phyloP scores from a whole-genome alignment of 371 early-diverging fungal genomes.

The Mortierella sp. region DNA sequence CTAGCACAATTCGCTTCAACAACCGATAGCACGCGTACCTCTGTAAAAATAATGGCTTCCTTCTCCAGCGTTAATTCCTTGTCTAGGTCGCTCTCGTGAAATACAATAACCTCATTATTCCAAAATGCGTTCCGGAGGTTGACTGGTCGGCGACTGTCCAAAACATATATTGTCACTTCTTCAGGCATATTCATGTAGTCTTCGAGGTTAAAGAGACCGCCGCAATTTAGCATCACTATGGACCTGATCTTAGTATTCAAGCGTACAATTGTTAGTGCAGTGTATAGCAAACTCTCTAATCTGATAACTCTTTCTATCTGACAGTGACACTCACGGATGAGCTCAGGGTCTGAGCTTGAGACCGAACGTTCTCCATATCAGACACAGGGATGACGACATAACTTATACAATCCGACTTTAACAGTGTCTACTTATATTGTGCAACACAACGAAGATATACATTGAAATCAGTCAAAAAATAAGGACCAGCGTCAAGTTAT shows the following conservation, averaged over 20 bases:
- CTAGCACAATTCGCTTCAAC: no score
- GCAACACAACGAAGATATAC: not conserved
- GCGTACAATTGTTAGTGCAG: constrained; percentile 42
- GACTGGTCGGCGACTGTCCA: constrained; percentile 92
- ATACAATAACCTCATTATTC: constrained; percentile 73
- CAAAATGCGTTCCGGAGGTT: constrained; percentile 82
- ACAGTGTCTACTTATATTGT: constrained; percentile 25
- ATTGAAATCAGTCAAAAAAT: not conserved
- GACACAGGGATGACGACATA: constrained; percentile 53
- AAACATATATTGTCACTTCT: constrained; percentile 77
- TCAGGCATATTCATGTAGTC: constrained; percentile 71
- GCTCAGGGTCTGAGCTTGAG: constrained; percentile 32
- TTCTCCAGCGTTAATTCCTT: constrained; percentile 67
- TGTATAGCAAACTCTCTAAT: constrained; percentile 21
- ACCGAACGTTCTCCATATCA: constrained; percentile 37
- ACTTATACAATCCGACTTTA: constrained; percentile 48
- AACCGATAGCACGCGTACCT: constrained; percentile 57
- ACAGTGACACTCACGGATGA: constrained; percentile 25
- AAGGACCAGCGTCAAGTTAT: no score
- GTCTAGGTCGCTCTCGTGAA: constrained; percentile 87
- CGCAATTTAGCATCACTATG: constrained; percentile 90
- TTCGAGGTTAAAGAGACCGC: constrained; percentile 80
- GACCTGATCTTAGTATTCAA: constrained; percentile 70
- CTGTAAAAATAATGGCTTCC: constrained; percentile 75
- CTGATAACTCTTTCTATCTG: not conserved